Base-by-base conservation (phyloP, 495 filamentous ascomycete genomes). In the Penicillium cataractarum region DNA sequence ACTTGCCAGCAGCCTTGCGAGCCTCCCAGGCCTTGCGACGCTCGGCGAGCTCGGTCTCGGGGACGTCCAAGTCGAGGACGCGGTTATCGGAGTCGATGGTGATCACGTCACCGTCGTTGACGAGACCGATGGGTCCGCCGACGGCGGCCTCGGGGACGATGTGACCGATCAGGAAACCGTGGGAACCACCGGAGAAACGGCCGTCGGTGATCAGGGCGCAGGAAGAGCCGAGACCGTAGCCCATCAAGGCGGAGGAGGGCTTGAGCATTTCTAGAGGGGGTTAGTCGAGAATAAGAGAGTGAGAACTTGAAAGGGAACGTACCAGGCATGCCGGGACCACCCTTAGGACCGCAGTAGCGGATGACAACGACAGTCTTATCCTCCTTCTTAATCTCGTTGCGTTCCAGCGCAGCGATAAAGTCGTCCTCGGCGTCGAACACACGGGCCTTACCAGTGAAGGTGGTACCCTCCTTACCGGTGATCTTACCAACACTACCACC, bases 321-420 rank as follows among this genome's bases (percentile, higher is more conserved):
- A 78, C 76, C 74, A 63, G 95, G 95, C 95, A 99, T 99, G 33
- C 95, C 95, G 5, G 95, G 95, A 0, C 93, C 95, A 70, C 95
- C 95, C 74, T 92, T 93, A 32, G 95, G 95, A 0, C 95, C 95
- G 69, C 94, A 92, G 82, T 99, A 97, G 52, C 95, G 91, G 80
- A 99, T 98, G 51, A 98, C 87, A 50, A 97, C 94, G 32, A 99
- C 96, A 0, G 91, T 96, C 82, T 97, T 98, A 77, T 99, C 94
- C 62, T 93, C 94, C 82, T 96, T 94, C 80, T 90, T 93, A 75
- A 98, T 90, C 60, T 92, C 90, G 31, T 89, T 89, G 51, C 83
- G 80, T 79, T 94, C 91, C 24, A 94, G 85, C 8, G 91, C 89
- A 42, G 76, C 78, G 64, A 94, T 87, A 78, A 96, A 92, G 73